Evolutionary conservation across 176 grass and related monocot genomes (phyloP), one percentile per base, ranked within the genome.

Genomic region (Musa itinerans): DNA sequence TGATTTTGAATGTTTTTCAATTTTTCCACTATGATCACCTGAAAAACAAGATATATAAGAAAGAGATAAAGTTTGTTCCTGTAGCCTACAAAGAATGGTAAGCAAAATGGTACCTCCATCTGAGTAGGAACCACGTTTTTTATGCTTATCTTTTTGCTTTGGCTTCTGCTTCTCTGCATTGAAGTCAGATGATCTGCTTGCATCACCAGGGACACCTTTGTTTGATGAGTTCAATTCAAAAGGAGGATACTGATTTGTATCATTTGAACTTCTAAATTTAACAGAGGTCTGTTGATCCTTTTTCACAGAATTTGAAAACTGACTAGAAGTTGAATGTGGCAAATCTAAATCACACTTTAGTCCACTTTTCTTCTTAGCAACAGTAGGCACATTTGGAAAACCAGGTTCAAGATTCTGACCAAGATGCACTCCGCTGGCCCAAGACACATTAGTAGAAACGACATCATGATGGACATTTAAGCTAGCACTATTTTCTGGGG

Each of bases 1-100:
- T 64, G 79, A 80, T 89, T 91, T 98, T 76, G 88, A 91, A 78
- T 93, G 82, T 62, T 89, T 91, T 61, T 86, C 82, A 50, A 68
- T 73, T 89, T 87, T 85, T 83, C 84, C 86, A 63, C 75, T 25
- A 19, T 71, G 71, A 83, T 83, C 75, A 65, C 94, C 94, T 98
- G 86, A 50, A 75, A 77, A 64, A 73, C 34, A 85, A 52, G 81
- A 66, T 24, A 25, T 50, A 81, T n/a, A n/a, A 73, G 68, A 56
- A 59, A 81, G 34, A 52, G 17, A 81, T 79, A 15, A 12, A 55
- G 14, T 11, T 26, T 74, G 71, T 56, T 74, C 24, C 8, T 14
- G 27, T 80, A 68, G 66, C 17, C 11, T 57, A 53, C 25, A 76
- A 58, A 74, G 34, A 73, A 51, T 62, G 52, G 79, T 50, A 54